These are phyloP conservation scores for Moniliella sp. DNA, from an alignment of 1,284 basidiomycete species.

Conservation along the genomic window DNA sequence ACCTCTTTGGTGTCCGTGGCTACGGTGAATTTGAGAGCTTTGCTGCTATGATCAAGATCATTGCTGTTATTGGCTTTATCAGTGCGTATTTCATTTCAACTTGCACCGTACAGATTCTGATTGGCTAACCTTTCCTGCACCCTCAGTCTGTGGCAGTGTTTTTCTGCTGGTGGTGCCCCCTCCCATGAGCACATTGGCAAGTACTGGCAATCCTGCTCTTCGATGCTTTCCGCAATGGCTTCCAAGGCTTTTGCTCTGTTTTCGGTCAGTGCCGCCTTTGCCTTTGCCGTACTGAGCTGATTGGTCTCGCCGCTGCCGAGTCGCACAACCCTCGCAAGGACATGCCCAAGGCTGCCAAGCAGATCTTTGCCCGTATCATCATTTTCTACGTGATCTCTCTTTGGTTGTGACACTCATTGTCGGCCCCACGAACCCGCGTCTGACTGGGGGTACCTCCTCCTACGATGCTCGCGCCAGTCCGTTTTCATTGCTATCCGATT, in stretches of 20 bases:
- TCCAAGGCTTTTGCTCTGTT: constrained; percentile 29
- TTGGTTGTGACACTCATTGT: constrained; percentile 27
- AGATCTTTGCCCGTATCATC: constrained; percentile 14
- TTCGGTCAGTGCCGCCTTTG: constrained; percentile 27
- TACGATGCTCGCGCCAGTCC: constrained; percentile 13
- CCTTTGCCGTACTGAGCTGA: constrained; percentile 36
- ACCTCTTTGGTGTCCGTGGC: constrained; percentile 43
- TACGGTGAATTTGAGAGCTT: constrained; percentile 36
- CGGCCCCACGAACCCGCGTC: constrained; percentile 12
- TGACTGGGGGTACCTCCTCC: constrained; percentile 8
- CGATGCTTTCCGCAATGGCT: constrained; percentile 32
- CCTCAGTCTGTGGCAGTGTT: constrained; percentile 19
- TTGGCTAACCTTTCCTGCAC: constrained; percentile 12
- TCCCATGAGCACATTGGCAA: constrained; percentile 44
- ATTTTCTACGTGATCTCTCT: constrained; percentile 37
- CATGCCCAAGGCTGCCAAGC: constrained; percentile 17
- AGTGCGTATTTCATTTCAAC: constrained; percentile 40
- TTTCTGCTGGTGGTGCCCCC: constrained; percentile 36
- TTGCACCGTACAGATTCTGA: constrained; percentile 30
- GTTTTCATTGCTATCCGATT: constrained; percentile 36
- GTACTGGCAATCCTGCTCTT: constrained; percentile 37
- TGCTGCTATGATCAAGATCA: constrained; percentile 30
- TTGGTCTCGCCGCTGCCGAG: constrained; percentile 55
- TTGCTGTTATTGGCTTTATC: constrained; percentile 25
- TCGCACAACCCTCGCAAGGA: constrained; percentile 35